Conservation (phyloP, 164 flowering plant genomes). For the Dillenia turbinata region DNA sequence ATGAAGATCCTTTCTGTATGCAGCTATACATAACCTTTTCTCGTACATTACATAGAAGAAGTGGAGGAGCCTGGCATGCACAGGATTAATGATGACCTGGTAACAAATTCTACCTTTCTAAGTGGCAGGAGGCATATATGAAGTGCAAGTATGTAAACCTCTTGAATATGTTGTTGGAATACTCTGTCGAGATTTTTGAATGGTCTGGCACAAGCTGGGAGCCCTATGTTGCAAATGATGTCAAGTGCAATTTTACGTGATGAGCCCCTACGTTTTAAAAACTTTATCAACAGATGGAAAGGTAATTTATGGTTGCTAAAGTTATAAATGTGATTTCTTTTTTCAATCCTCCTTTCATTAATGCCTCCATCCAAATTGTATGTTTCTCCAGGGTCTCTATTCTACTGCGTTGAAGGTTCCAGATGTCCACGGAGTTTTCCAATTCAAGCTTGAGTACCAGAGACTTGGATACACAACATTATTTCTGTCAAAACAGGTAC, state of each 20-base stretch:
- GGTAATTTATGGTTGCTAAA: constrained; percentile 33
- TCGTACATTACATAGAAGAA: constrained; percentile 46
- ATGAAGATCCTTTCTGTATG: too few relatives aligned
- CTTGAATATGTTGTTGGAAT: constrained; percentile 54
- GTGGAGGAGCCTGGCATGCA: constrained; percentile 76
- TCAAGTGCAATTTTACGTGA: constrained; percentile 99
- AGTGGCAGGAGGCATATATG: background rate
- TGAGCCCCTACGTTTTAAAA: constrained; percentile 98
- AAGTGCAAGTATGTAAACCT: too few relatives aligned
- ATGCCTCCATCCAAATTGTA: background rate
- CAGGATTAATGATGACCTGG: constrained; percentile 93
- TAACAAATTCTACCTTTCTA: constrained; percentile 19
- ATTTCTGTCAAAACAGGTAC: constrained; percentile 93
- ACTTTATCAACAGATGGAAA: constrained; percentile 69
- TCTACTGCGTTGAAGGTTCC: constrained; percentile 85
- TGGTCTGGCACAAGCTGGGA: constrained; percentile 96
- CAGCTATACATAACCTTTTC: too few relatives aligned
- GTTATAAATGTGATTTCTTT: background rate
- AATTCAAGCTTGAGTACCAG: constrained; percentile 94
- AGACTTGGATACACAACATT: constrained; percentile 85
- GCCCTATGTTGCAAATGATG: constrained; percentile 88
- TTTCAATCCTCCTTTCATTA: background rate
- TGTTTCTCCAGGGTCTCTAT: constrained; percentile 67
- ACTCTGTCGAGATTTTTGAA: constrained; percentile 82
- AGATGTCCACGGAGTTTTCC: constrained; percentile 98